Percentiles rank a stretch among this genome's conserved stretches.
Evolutionary conservation across 106 monocot species (phyloP).

Genomic region (Posidonia australis): DNA sequence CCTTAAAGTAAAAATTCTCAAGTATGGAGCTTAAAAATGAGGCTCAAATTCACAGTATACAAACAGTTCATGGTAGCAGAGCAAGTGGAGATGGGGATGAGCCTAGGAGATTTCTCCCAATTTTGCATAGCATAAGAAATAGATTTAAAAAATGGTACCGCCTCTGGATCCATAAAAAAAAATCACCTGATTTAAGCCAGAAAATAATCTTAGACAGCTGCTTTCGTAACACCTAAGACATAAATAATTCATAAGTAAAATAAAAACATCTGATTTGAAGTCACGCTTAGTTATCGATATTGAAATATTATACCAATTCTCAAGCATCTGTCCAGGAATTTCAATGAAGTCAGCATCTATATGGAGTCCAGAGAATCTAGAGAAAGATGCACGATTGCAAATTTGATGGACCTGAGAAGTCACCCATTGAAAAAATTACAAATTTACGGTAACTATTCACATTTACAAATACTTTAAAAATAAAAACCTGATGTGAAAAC

Average conservation of each 20-base stretch:
- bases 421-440: background rate
- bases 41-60: too few species aligned
- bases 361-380: conserved; percentile 75
- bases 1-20: too few species aligned
- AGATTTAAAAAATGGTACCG: too few species aligned
- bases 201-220: conserved; percentile 63
- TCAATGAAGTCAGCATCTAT: conserved; percentile 77
- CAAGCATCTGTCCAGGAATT: conserved; percentile 78
- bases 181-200: conserved; percentile 69
- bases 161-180: background rate
- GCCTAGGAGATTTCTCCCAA: too few species aligned
- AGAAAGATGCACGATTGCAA: conserved; percentile 74
- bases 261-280: background rate
- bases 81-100: too few species aligned
- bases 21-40: too few species aligned
- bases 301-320: conserved; percentile 55
- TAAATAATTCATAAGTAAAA: background rate
- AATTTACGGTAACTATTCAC: too few species aligned
- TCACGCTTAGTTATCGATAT: background rate
- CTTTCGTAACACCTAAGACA: conserved; percentile 84
- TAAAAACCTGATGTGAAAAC: too few species aligned
- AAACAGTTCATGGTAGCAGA: too few species aligned
- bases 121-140: too few species aligned
- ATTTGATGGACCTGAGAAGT: conserved; percentile 69
- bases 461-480: background rate